Base-by-base conservation (phyloP, 768 basidiomycete species). In the Artomyces pyxidatus region DNA sequence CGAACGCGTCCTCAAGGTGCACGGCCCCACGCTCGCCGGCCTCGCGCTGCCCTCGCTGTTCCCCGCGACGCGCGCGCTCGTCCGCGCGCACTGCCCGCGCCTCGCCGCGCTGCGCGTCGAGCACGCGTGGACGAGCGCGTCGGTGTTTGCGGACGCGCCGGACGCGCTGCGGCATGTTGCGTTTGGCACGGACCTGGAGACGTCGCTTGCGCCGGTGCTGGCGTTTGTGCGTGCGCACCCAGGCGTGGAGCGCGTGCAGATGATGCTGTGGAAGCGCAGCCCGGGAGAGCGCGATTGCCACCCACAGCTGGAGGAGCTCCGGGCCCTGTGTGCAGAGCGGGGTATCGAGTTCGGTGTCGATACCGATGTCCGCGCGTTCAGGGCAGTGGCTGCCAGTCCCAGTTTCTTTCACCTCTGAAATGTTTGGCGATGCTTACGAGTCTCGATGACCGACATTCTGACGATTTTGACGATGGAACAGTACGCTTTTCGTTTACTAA, bases 281-380 rank as follows among this genome's bases (percentile, higher is more conserved):
- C 64, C 73, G 39, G 60, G 57, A 11, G 76, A 85, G 48, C 65
- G 22, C 1, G 25, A 11, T 11, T 2, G 32, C 6, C 32, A 35
- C 6, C 32, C 72, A 32, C 69, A 75, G 53, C 68, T 83, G 28
- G 58, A 76, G 21, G 68, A 69, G 32, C 65, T 88, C 51, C 78
- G 74, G 65, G 79, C 83, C 56, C 75, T 74, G 4, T 88, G 85
- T 62, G 81, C 80, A 14, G 71, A 71, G 57, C 70, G 71, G 51
- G 83, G 83, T 41, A 69, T 86, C 39, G 73, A 74, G 25, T 61
- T 86, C 55, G 63, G 65, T 46, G 63, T 79, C 29, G 75, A 75
- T 25, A 63, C 62, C 41, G 75, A 83, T 57, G 66, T 85, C 37
- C 63, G 67, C 50, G 62, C 62, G 48, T 81, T 83, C 63, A 76